Evolutionary conservation across 139 green algal species (phyloP), one percentile per base, ranked within the genome.

Genomic region (Chlamydomonas incerta): DNA sequence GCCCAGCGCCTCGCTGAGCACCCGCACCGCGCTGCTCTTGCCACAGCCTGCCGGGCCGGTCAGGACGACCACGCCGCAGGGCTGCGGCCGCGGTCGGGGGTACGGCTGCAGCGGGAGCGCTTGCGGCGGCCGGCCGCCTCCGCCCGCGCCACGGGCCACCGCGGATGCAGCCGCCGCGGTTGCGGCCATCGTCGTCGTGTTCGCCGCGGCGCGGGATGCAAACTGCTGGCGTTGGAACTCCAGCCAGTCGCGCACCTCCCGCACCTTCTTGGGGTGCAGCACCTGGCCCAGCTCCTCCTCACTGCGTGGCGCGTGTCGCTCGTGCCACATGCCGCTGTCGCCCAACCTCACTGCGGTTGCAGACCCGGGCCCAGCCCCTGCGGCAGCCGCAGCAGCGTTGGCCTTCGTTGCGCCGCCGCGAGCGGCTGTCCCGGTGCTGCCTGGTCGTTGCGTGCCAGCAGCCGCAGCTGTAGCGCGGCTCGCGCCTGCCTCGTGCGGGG

Each of bases 201-300:
- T 37, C 55, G 41, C 80, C 72, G 62, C 35, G 41, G 50, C 31
- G 6, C 41, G 41, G 41, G 41, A 81, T 3, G 13, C n/a, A 9
- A 15, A 74, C 20, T 74, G 68, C 68, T 50, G 68, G n/a, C 52
- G 52, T 72, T 93, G 90, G 58, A 60, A 31, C 81, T 94, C 73
- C 75, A 97, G 87, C 94, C 94, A 97, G 50, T 65, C 74, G 65
- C 73, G 72, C 47, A 96, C 79, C 34, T 97, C 94, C 37, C 67
- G 41, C 52, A 96, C 89, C 90, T 97, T 97, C 85, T 94, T 93
- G 67, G 87, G 91, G 72, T 96, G 93, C 60, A 97, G 79, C 52
- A 89, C 84, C 52, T 82, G 57, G 17, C 75, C 76, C 67, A 96
- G 87, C 8, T 95, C 90, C 0, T 80, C 92, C n/a, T 66, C 68